phyloP scores from a whole-genome alignment of 352 stramenopile genomes.

The Peronospora belbahrii region DNA sequence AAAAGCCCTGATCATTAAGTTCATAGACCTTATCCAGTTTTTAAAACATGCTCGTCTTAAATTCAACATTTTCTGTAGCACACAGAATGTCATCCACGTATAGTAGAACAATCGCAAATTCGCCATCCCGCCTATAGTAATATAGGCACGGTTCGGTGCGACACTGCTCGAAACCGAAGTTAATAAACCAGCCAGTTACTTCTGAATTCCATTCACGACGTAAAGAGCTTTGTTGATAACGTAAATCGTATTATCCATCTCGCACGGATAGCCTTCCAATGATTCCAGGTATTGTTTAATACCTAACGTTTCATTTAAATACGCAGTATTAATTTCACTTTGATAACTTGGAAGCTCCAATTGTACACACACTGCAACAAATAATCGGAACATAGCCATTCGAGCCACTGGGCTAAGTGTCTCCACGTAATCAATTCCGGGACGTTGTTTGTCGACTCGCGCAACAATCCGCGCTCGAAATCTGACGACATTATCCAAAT shows the following conservation, averaged over 20 bases:
- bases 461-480: neutral
- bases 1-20: conserved; percentile 19
- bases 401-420: conserved; percentile 4
- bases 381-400: conserved; percentile 8
- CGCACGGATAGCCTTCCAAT: conserved; percentile 10
- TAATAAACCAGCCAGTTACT: conserved; percentile 11
- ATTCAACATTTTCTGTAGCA: conserved; percentile 9
- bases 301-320: conserved; percentile 4
- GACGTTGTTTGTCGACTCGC: conserved; percentile 2
- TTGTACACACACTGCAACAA: neutral
- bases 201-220: conserved; percentile 16
- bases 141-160: conserved; percentile 17
- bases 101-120: conserved; percentile 12
- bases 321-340: conserved; percentile 9
- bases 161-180: conserved; percentile 4
- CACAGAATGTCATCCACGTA: conserved; percentile 28
- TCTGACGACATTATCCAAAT: neutral
- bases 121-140: neutral
- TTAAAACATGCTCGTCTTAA: conserved; percentile 16
- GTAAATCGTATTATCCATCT: conserved; percentile 7
- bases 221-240: conserved; percentile 12
- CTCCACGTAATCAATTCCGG: conserved; percentile 10
- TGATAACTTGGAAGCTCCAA: conserved; percentile 6
- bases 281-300: conserved; percentile 12
- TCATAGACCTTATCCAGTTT: conserved; percentile 13